Base-by-base conservation (phyloP, 345 rosid species). In the Melaleuca quinquenervia region DNA sequence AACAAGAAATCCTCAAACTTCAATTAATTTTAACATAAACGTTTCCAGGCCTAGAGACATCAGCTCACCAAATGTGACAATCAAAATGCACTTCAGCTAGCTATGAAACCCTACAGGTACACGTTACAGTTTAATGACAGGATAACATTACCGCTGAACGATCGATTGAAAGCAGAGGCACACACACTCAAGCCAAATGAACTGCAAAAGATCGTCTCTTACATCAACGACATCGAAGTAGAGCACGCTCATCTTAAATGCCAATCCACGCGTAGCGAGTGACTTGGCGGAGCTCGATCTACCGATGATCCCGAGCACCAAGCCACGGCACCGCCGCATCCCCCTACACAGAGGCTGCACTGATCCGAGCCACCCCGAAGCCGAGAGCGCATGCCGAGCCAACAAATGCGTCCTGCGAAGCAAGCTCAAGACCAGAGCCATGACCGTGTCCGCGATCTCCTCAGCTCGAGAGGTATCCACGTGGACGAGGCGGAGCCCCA, bases 391-490 rank as follows among this genome's bases (percentile, higher is more conserved):
- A 84, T 98, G 95, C 83, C 98, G 95, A 3, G 99, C 94, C 75
- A 98, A 95, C 85, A 98, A 87, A 85, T 96, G 99, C 82, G 99
- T 95, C 90, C 98, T 90, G 8, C 99, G 92, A 55, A 98, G 96
- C 94, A 98, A 92, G 76, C 99, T 98, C 11, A 98, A 98, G 85
- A 98, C 89, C 84, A 98, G 93, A 21, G 99, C 99, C 99, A 98
- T 98, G 58, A 96, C 99, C 1, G 98, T 94, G 58, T 98, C 99
- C 0, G 99, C 99, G 89, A 98, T 92, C 95, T 98, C 99, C 92
- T 96, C 99, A 16, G 98, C 99, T 82, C 99, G 90, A 49, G 98
- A 94, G 54, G 93, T 90, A 86, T 98, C 99, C 60, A 98, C 98
- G 74, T 98, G 99, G 88, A 96, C 94, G 27, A 98, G 95, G 12